Conservation (phyloP, 345 rosid genomes). For the Acer saccharum region DNA sequence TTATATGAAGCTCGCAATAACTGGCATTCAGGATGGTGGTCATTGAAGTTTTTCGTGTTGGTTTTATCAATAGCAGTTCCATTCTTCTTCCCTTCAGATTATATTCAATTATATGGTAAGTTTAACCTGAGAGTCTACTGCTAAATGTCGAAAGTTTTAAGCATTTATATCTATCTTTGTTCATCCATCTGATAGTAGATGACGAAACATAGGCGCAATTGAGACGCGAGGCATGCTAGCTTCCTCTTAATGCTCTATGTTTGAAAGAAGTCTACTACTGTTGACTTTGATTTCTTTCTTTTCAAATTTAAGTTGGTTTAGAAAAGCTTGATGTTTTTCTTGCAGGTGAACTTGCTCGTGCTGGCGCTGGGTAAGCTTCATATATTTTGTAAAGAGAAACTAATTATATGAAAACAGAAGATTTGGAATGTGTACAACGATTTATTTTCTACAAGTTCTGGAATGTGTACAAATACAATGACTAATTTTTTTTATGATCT, state of each 20-base stretch:
- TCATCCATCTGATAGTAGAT: neutral
- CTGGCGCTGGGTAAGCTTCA: slow-evolving; percentile 80
- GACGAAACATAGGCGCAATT: neutral
- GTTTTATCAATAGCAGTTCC: slow-evolving; percentile 50
- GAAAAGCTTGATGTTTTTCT: slow-evolving; percentile 8
- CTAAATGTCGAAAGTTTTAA: slow-evolving; percentile 9
- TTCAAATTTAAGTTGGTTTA: slow-evolving; percentile 6
- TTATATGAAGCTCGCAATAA: slow-evolving; percentile 46
- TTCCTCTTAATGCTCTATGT: neutral
- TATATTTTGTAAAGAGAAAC: neutral
- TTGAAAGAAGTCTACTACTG: too few relatives aligned
- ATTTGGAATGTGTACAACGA: too few relatives aligned
- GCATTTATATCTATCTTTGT: neutral
- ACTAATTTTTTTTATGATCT: neutral
- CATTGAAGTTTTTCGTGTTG: slow-evolving; percentile 51
- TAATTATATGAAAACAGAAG: neutral
- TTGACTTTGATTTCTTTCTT: neutral
- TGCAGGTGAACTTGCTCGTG: slow-evolving; percentile 89
- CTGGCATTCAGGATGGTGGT: slow-evolving; percentile 88
- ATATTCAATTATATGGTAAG: slow-evolving; percentile 74
- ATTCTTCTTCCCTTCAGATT: slow-evolving; percentile 62
- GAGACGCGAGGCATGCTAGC: neutral
- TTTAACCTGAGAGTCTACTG: neutral
- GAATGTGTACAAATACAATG: neutral
- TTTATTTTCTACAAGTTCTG: neutral